These are phyloP conservation scores for Bocquillonia castaneifolia DNA, from an alignment of 441 rosid genomes.

Conservation along the genomic window DNA sequence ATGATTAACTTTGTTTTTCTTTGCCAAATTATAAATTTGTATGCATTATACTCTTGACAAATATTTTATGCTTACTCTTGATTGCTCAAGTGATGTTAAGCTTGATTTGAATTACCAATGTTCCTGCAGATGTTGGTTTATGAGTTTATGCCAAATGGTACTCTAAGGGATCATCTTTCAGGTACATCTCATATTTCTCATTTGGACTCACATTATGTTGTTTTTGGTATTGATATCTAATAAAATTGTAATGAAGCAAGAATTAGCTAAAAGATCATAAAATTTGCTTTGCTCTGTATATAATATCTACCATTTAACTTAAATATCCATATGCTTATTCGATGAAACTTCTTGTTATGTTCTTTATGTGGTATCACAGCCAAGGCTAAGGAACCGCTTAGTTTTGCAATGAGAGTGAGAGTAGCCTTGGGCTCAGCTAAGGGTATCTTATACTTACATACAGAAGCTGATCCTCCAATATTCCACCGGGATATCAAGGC, in stretches of 20 bases:
- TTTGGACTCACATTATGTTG: neutral
- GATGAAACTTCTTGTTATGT: constrained; percentile 6
- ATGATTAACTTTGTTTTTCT: neutral
- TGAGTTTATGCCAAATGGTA: constrained; percentile 87
- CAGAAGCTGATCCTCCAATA: constrained; percentile 95
- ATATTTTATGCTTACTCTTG: neutral
- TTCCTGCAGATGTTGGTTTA: constrained; percentile 81
- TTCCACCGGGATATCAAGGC: constrained; percentile 97
- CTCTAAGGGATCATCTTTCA: constrained; percentile 77
- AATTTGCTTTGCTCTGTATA: neutral
- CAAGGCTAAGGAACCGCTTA: constrained; percentile 45
- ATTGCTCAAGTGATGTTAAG: neutral
- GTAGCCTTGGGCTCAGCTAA: constrained; percentile 76
- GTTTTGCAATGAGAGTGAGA: constrained; percentile 65
- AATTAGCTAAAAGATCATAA: neutral
- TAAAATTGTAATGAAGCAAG: neutral
- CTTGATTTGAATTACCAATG: constrained; percentile 3
- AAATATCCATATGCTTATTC: constrained; percentile 4
- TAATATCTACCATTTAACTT: neutral
- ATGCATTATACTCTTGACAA: neutral
- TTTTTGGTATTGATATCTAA: neutral
- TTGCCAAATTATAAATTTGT: neutral
- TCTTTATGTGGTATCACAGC: constrained; percentile 41
- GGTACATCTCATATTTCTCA: constrained; percentile 39
- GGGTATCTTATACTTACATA: constrained; percentile 84